These are phyloP conservation scores for Leccinum pachyderme DNA, from an alignment of 1,284 basidiomycete genomes.

Conservation along the genomic window DNA sequence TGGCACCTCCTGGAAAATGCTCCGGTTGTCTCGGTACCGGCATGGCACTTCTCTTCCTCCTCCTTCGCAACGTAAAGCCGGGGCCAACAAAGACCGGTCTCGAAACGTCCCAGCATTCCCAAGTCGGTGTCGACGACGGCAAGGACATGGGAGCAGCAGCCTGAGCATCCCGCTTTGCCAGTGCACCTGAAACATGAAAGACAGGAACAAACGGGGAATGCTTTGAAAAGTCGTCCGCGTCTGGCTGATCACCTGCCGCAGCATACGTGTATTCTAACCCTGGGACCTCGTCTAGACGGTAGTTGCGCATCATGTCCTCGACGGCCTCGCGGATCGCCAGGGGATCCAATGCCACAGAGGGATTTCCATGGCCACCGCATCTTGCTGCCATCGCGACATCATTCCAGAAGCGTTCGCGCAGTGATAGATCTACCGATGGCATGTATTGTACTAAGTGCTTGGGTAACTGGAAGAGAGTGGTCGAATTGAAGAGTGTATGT, in stretches of 20 bases:
- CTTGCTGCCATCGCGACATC: constrained; percentile 18
- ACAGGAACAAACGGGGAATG: constrained; percentile 24
- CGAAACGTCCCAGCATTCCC: constrained; percentile 2
- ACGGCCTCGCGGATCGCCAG: constrained; percentile 20
- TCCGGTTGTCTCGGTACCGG: constrained; percentile 8
- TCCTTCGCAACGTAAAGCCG: constrained; percentile 1
- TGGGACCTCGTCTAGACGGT: constrained; percentile 22
- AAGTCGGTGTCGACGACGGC: background rate
- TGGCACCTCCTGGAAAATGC: constrained; percentile 19
- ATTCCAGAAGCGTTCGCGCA: constrained; percentile 27
- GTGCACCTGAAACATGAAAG: constrained; percentile 7
- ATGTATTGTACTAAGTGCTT: constrained; percentile 5
- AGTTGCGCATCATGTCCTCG: constrained; percentile 25
- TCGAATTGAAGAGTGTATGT: constrained; percentile 6
- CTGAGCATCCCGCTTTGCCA: background rate
- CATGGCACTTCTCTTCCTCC: background rate
- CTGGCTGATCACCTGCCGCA: background rate
- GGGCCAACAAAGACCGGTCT: constrained; percentile 20
- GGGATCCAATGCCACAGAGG: constrained; percentile 9
- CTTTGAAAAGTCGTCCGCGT: constrained; percentile 14
- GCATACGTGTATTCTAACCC: constrained; percentile 11
- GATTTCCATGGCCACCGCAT: background rate
- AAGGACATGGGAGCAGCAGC: background rate
- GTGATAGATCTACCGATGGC: constrained; percentile 7
- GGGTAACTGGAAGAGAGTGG: background rate